Evolutionary conservation across 2,329 filamentous ascomycete species (phyloP), one percentile per base, ranked within the genome.

Genomic region (Colletotrichum sp.): DNA sequence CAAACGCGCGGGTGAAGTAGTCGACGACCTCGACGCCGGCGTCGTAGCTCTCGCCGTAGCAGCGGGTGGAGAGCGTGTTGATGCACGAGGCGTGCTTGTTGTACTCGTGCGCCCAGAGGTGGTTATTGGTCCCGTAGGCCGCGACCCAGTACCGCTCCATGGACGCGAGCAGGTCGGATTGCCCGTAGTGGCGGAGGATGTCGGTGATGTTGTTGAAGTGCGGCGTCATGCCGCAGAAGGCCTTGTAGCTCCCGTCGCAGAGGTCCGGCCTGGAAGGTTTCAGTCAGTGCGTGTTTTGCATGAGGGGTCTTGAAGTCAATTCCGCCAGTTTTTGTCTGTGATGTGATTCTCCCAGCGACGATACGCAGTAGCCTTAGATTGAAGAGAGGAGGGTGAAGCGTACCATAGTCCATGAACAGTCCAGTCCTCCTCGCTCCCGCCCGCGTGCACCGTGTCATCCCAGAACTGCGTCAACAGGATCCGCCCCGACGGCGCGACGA

Each of bases 81-180:
- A 95, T 91, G 84, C 93, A 95, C 15, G 93, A 94, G 36, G 91
- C 93, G 82, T 95, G 93, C 82, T 94, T 94, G 82, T 89, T 88
- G 90, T 92, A 95, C 81, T 95, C 93, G 83, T 94, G 92, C 79
- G 91, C 88, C 93, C 93, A 95, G 79, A 95, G 81, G 68, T 84
- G 82, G 36, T 84, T 80, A 78, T 87, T 87, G 26, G 82, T 80
- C 30, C 85, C 85, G 70, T 83, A 83, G 30, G 82, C 82, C 13
- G 85, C 84, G 43, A 87, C 78, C 86, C 86, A 88, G 79, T 87
- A 87, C 16, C 85, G 81, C 78, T 86, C 81, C 86, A 87, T 87
- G 73, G 81, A 83, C 9, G 78, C 80, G 7, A 87, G 73, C 12
- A 87, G 81, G 15, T 85, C 84, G 16, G 78, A 75, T 68, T 87